Evolutionary conservation across 2,329 filamentous ascomycete genomes (phyloP), one percentile per base, ranked within the genome.

Genomic region (Verticillium tricorpus): DNA sequence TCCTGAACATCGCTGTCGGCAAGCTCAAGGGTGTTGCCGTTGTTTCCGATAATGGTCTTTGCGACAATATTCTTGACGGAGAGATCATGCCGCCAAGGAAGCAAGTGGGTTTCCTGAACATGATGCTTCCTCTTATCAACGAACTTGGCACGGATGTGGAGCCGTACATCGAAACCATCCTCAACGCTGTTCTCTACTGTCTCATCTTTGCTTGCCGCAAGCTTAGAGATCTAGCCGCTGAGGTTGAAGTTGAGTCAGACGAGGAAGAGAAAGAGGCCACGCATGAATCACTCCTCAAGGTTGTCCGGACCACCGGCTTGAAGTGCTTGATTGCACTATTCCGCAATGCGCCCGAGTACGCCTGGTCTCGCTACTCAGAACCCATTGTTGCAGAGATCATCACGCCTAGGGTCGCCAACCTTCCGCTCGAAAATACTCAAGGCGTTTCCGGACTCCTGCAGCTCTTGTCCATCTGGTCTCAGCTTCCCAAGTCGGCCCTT

Each of bases 71-170:
- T 1, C 84, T 93, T 57, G 73, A 80, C 1, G 76, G 81, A 32
- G 85, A 91, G 55, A 65, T 89, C 14, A 76, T 93, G 31, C 83
- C 85, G 17, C 77, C 84, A 12, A 86, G 93, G 69, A 95, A 93
- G 74, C 94, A 97, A 74, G 85, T 95, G 62, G 95, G 96, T 79
- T 87, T 97, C 71, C 78, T 97, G 59, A 96, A 96, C 71, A 95
- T 98, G 92, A 82, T 95, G 58, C 89, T 93, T 63, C 88, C 94
- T 12, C 86, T 98, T 72, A 87, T 98, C 63, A 89, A 90, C 62
- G 92, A 95, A 60, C 84, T 98, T 39, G 92, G 93, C 60, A 86
- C 84, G 5, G 89, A 88, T 60, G 86, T 96, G 60, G 75, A 81
- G 2, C 84, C 87, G 0, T 94, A 91, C 68, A 83, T 89, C 57